phyloP scores from a whole-genome alignment of 2,329 filamentous ascomycete species.

The Aureobasidium sp. region DNA sequence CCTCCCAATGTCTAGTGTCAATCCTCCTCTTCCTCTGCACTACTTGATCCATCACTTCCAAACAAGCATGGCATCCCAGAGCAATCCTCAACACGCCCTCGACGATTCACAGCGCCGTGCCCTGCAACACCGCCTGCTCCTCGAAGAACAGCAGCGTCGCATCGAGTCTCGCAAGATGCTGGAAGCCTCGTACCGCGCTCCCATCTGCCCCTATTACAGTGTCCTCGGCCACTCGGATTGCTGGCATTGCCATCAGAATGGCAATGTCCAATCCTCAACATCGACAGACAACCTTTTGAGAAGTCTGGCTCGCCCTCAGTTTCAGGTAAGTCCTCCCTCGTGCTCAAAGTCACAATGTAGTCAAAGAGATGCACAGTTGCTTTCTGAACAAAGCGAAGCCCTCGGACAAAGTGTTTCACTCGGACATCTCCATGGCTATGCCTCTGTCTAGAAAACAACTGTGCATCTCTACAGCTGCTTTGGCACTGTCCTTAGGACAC shows the following conservation, averaged over 20 bases:
- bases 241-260: background rate
- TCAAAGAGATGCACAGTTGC: too few species aligned
- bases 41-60: background rate
- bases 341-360: too few species aligned
- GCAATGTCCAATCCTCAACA: background rate
- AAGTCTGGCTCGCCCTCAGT: background rate
- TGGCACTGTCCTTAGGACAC: too few species aligned
- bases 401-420: too few species aligned
- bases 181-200: background rate
- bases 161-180: background rate
- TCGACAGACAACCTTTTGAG: background rate
- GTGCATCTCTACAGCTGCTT: too few species aligned
- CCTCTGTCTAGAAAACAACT: too few species aligned
- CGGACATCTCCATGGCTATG: too few species aligned
- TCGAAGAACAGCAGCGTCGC: slow-evolving; percentile 3
- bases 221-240: background rate
- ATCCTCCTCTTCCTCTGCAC: background rate
- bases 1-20: background rate
- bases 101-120: background rate
- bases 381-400: too few species aligned
- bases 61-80: background rate
- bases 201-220: background rate
- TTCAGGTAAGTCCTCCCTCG: background rate
- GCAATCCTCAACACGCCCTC: background rate
- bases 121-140: background rate